These are phyloP conservation scores for Nemania diffusa DNA, from an alignment of 2,329 filamentous ascomycete genomes.

Conservation along the genomic window DNA sequence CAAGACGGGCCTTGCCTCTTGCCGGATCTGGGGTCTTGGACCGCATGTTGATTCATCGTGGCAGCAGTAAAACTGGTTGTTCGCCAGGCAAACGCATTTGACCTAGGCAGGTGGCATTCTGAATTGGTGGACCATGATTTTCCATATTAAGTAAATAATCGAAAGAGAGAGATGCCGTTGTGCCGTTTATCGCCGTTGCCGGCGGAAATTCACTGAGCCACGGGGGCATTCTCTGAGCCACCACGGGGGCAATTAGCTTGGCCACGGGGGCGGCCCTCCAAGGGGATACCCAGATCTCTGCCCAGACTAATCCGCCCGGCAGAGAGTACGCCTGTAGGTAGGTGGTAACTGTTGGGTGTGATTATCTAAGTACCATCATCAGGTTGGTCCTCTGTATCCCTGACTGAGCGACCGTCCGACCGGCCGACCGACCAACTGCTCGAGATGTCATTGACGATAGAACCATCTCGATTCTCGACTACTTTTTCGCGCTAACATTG, in stretches of 20 bases:
- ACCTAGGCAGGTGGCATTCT: constrained; percentile 26
- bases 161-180: neutral
- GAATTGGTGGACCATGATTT: constrained; percentile 24
- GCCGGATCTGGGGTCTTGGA: constrained; percentile 14
- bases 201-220: neutral
- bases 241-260: no score
- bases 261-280: no score
- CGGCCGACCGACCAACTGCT: no score
- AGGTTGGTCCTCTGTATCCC: no score
- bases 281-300: no score
- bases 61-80: neutral
- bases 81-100: neutral
- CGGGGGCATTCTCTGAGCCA: neutral
- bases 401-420: no score
- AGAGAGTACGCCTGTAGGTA: no score
- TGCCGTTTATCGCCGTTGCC: constrained; percentile 10
- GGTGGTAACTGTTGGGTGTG: no score
- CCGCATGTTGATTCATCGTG: constrained; percentile 11
- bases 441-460: neutral
- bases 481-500: neutral
- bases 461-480: neutral
- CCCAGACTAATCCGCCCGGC: neutral
- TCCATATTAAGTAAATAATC: constrained; percentile 15
- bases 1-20: constrained; percentile 6
- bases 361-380: no score